Evolutionary conservation across 2,329 filamentous ascomycete species (phyloP).

Genomic region (Anthostomella pinea): DNA sequence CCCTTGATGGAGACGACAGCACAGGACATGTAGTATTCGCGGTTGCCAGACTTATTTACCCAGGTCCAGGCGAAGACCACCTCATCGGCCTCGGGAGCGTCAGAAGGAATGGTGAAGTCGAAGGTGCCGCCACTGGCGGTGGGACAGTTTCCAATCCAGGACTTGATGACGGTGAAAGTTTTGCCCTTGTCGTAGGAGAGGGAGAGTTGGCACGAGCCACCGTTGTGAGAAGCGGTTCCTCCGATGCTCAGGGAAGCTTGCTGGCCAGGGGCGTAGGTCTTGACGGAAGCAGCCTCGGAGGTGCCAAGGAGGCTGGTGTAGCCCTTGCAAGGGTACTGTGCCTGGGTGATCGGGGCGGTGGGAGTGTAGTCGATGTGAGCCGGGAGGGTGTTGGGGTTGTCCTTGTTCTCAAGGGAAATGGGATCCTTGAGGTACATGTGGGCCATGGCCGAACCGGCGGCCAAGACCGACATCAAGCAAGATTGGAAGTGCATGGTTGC

Average conservation of each 20-base stretch:
- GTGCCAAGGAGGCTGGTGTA: conserved; percentile 49
- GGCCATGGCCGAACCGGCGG: conserved; percentile 44
- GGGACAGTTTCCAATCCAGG: conserved; percentile 38
- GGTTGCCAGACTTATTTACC: conserved; percentile 74
- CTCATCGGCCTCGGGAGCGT: conserved; percentile 54
- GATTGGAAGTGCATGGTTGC: conserved; percentile 39
- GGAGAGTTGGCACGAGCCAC: conserved; percentile 74
- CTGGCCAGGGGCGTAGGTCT: conserved; percentile 60
- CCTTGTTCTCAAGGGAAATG: conserved; percentile 51
- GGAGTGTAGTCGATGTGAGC: conserved; percentile 67
- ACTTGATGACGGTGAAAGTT: conserved; percentile 61
- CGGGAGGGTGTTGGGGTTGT: conserved; percentile 43
- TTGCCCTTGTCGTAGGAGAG: conserved; percentile 70
- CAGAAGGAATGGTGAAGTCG: conserved; percentile 63
- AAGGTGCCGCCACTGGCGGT: conserved; percentile 46
- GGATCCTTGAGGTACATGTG: conserved; percentile 58
- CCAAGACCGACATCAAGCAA: conserved; percentile 38
- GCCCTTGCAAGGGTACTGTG: conserved; percentile 76
- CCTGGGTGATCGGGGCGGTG: conserved; percentile 62
- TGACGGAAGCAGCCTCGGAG: conserved; percentile 49
- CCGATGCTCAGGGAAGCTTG: conserved; percentile 61
- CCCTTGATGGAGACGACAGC: conserved; percentile 62
- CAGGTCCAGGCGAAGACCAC: conserved; percentile 74
- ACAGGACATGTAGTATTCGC: conserved; percentile 88
- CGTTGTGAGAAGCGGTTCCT: conserved; percentile 62